Evolutionary conservation across 1,284 basidiomycete genomes (phyloP), one percentile per base, ranked within the genome.

Genomic region (Cystobasidium pallidum): DNA sequence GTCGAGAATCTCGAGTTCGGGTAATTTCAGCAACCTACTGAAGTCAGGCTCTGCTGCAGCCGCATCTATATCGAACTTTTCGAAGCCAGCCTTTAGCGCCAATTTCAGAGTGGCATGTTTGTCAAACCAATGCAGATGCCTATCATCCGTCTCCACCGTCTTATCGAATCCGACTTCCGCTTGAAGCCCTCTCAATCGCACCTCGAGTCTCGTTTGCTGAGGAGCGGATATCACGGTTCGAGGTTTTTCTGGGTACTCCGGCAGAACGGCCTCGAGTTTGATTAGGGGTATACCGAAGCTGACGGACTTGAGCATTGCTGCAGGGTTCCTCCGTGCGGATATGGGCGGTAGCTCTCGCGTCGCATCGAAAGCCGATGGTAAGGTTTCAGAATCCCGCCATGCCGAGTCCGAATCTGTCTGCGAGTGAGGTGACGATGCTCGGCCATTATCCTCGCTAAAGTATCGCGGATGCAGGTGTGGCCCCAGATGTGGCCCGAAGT

Each of bases 101-200:
- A 68, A 45, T 3, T 54, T 74, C 10, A 74, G 43, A 19, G 49
- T n/a, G 15, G 73, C 24, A 24, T 63, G 63, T 24, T 21, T 62
- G 6, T 75, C 75, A 13, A 78, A 32, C 72, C 72, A 77, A 17
- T 55, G 73, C 8, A 49, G 21, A 52, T 78, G 77, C 34, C 73
- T 71, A 24, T 71, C 68, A 30, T 43, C 17, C 4, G 34, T 7
- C 3, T 43, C 30, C 26, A 64, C 10, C 13, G 34, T 57, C 13
- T 59, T 39, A 28, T 45, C 34, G 28, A 64, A 3, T 19, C 30
- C 45, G 17, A 30, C 21, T 21, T 71, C 26, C 10, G 49, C 59
- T 4, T 59, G 61, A 8, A 63, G 21, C 0, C 68, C 52, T 43
- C 61, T 21, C 15, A 71, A 32, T 26, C 59, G 55, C 3, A 49